Percentiles rank a stretch among this genome's conserved stretches.
phyloP scores from a whole-genome alignment of 768 basidiomycete species.

The Leccinellum rugosiceps region DNA sequence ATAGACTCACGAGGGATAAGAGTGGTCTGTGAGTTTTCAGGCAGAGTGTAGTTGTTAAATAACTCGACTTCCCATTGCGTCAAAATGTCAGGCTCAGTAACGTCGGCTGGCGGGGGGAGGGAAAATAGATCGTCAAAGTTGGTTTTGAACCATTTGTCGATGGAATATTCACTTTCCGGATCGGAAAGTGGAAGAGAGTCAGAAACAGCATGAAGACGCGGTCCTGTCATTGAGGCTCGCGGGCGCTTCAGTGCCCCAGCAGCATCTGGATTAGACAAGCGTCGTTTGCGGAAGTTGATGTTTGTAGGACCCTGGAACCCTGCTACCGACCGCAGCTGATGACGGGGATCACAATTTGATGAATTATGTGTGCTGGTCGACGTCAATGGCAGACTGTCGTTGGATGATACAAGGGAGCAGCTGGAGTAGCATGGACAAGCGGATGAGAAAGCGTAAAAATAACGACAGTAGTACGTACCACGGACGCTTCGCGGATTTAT shows the following conservation, averaged over 20 bases:
- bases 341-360: too few species aligned
- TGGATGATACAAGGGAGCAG: too few species aligned
- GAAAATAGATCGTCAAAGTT: constrained; percentile 23
- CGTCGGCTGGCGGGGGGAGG: neutral
- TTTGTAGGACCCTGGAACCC: too few species aligned
- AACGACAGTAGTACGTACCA: too few species aligned
- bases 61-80: constrained; percentile 33
- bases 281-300: too few species aligned
- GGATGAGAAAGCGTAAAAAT: too few species aligned
- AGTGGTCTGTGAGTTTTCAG: neutral
- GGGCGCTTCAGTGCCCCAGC: constrained; percentile 25
- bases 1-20: neutral
- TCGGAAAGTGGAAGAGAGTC: constrained; percentile 19
- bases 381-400: too few species aligned
- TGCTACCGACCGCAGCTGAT: too few species aligned
- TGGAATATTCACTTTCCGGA: constrained; percentile 15
- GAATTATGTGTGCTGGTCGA: too few species aligned
- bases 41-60: constrained; percentile 24
- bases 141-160: constrained; percentile 37
- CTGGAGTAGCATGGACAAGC: too few species aligned
- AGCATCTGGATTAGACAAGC: constrained; percentile 31
- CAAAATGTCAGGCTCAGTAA: constrained; percentile 21
- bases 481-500: too few species aligned
- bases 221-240: constrained; percentile 10
- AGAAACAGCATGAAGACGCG: constrained; percentile 27